Evolutionary conservation across 2,329 filamentous ascomycete genomes (phyloP), one percentile per base, ranked within the genome.

Genomic region (Neonectria ditissima): DNA sequence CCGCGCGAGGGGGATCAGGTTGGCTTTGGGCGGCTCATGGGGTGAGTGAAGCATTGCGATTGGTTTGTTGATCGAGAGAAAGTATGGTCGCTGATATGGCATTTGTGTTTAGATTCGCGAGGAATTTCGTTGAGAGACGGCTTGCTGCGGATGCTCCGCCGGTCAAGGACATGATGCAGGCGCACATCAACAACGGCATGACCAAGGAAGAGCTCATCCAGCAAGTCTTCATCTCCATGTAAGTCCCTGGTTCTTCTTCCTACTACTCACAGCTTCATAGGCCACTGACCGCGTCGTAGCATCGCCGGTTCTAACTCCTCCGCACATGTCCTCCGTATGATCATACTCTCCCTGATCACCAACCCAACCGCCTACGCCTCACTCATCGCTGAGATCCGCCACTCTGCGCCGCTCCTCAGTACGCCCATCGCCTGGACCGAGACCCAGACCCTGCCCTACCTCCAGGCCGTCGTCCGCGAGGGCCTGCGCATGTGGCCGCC

Each of bases 221-320:
- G 24, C 79, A 81, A 53, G 77, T 78, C 1, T 77, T 79, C 30
- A 74, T 82, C 10, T 77, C 80, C 20, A 79, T 81, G 80, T 80
- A 62, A 62, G 73, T 61, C 0, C 5, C 22, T n/a, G 4, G 11
- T 30, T 14, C 10, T 18, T 9, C 22, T 5, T 0, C 24, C 24
- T 6, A 26, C 24, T 26, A 4, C 6, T 26, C 24, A 26, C 2
- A 5, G 4, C 7, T 4, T 26, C 22, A 3, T 14, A 26, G 4
- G 9, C 6, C 0, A 20, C 10, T 73, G 3, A 73, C 43, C 14
- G 39, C 4, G 1, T 0, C 4, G 1, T 44, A 86, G 84, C 65
- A 85, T 88, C 70, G 86, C 86, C 16, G 87, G 87, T 26, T 87
- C 87, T 20, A 87, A 89, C 75, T 87, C 86, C 0, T 88, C 87